A percentile compares a stretch with the other conserved stretches of the same genome.
Evolutionary conservation across 1,284 basidiomycete genomes (phyloP).

Genomic region (Ustilago lituana): DNA sequence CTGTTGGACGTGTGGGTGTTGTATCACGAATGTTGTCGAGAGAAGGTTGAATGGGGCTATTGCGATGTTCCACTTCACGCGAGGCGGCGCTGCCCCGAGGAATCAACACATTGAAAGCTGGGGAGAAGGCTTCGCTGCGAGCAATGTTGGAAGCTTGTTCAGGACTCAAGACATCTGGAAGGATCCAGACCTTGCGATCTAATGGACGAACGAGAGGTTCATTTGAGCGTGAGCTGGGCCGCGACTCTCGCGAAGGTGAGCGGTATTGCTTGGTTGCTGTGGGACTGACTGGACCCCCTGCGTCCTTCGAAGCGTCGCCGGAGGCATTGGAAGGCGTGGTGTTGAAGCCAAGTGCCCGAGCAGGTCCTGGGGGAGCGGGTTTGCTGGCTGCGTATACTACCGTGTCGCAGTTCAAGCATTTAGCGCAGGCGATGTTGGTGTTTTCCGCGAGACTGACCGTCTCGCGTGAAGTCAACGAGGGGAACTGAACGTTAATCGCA

Average conservation of each 20-base stretch:
- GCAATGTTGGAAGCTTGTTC: slow-evolving; percentile 28
- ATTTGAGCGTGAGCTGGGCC: slow-evolving; percentile 8
- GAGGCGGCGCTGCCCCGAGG: slow-evolving; percentile 4
- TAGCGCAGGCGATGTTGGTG: slow-evolving; percentile 39
- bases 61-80: background rate
- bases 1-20: slow-evolving; percentile 32
- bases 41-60: background rate
- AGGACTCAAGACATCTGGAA: slow-evolving; percentile 37
- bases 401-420: slow-evolving; percentile 46
- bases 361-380: slow-evolving; percentile 42
- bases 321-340: slow-evolving; percentile 14
- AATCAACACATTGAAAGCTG: slow-evolving; percentile 41
- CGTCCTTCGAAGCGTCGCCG: slow-evolving; percentile 11
- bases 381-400: slow-evolving; percentile 43
- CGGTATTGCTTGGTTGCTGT: slow-evolving; percentile 15
- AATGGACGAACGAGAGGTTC: slow-evolving; percentile 44
- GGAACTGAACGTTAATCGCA: slow-evolving; percentile 36
- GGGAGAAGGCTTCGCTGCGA: slow-evolving; percentile 36
- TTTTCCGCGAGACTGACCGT: slow-evolving; percentile 28
- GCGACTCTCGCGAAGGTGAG: slow-evolving; percentile 32
- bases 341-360: slow-evolving; percentile 43
- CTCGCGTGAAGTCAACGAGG: slow-evolving; percentile 39
- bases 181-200: slow-evolving; percentile 47
- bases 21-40: slow-evolving; percentile 14
- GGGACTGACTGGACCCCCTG: slow-evolving; percentile 15